phyloP scores from a whole-genome alignment of 148 eudicot species.

The Camellia japonica region DNA sequence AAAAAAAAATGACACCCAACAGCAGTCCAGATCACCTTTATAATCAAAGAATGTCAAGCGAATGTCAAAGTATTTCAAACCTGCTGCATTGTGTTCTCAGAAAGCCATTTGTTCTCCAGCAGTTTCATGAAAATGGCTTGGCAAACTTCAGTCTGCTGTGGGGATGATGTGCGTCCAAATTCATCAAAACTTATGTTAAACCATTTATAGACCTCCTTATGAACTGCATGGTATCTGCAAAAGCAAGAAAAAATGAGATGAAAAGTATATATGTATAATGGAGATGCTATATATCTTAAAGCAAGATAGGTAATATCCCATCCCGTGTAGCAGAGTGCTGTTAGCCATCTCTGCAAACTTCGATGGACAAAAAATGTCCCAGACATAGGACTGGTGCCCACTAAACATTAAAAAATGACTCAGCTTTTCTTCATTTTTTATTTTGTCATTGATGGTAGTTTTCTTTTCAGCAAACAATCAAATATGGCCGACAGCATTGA shows the following conservation, averaged over 20 bases:
- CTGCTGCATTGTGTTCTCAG: constrained; percentile 93
- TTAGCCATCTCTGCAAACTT: neutral
- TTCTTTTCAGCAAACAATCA: too few species aligned
- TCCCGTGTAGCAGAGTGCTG: neutral
- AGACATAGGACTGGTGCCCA: too few species aligned
- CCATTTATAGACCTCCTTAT: constrained; percentile 83
- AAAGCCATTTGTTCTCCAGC: constrained; percentile 72
- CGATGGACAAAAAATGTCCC: neutral
- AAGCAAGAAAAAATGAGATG: neutral
- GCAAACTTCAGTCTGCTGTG: constrained; percentile 86
- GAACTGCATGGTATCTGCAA: constrained; percentile 83
- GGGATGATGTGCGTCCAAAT: constrained; percentile 89
- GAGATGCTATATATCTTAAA: neutral
- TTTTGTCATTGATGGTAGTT: too few species aligned
- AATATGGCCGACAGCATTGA: too few species aligned
- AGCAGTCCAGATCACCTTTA: neutral
- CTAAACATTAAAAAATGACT: too few species aligned
- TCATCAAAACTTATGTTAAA: constrained; percentile 79
- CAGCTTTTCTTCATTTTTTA: too few species aligned
- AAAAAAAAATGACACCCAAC: neutral
- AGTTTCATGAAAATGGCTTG: constrained; percentile 75
- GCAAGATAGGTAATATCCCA: neutral
- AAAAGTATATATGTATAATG: neutral
- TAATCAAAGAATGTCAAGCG: neutral
- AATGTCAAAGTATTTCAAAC: constrained; percentile 21